A percentile compares a stretch with the other conserved stretches of the same genome.
These are phyloP conservation scores for Ustilago loliicola DNA, from an alignment of 1,284 basidiomycete species.

Conservation along the genomic window DNA sequence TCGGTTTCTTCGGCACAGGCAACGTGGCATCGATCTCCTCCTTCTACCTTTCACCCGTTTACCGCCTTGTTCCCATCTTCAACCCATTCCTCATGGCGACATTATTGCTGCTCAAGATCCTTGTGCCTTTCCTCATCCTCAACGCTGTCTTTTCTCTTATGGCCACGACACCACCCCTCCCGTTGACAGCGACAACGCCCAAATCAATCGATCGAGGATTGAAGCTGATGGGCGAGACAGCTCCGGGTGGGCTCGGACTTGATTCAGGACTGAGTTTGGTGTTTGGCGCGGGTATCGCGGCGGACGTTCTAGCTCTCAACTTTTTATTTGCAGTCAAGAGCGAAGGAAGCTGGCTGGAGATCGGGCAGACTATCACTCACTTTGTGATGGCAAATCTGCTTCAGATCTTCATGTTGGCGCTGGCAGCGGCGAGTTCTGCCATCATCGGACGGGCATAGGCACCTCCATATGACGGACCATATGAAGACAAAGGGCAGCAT, in stretches of 20 bases:
- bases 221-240: conserved; percentile 45
- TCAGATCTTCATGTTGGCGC: conserved; percentile 76
- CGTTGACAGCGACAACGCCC: conserved; percentile 2
- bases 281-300: conserved; percentile 58
- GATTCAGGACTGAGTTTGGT: conserved; percentile 46
- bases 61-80: conserved; percentile 87
- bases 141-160: conserved; percentile 75
- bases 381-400: conserved; percentile 86
- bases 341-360: conserved; percentile 89
- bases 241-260: conserved; percentile 58
- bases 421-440: conserved; percentile 42
- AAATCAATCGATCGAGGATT: conserved; percentile 37
- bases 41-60: conserved; percentile 90
- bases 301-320: conserved; percentile 75
- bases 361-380: conserved; percentile 88
- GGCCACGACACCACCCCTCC: conserved; percentile 18
- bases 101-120: conserved; percentile 76
- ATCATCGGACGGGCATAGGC: conserved; percentile 26
- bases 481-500: background rate
- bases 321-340: conserved; percentile 89
- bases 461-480: background rate
- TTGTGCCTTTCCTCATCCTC: conserved; percentile 75
- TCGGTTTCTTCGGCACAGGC: conserved; percentile 85
- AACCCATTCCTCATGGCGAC: conserved; percentile 84
- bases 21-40: conserved; percentile 89